Percentiles rank a stretch among this genome's conserved stretches.
These are phyloP conservation scores for Boletus huronensis DNA, from an alignment of 768 basidiomycete species.

Conservation along the genomic window DNA sequence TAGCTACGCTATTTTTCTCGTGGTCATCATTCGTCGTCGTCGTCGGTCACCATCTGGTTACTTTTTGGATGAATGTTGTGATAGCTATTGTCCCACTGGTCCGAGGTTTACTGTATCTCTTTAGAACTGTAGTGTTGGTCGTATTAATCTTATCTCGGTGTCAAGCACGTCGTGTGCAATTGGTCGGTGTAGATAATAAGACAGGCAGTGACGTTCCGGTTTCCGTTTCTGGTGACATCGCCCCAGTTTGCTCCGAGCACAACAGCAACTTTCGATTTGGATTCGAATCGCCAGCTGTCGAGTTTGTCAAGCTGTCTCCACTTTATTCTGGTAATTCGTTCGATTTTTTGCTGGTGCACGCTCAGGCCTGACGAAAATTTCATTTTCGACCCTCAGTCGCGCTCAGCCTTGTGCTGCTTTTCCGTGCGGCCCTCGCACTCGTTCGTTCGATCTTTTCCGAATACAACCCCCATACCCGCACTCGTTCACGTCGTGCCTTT, in stretches of 20 bases:
- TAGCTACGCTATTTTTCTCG: slow-evolving; percentile 5
- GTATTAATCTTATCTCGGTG: background rate
- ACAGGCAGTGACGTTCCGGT: background rate
- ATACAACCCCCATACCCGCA: background rate
- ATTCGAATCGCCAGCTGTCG: slow-evolving; percentile 6
- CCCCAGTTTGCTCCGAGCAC: background rate
- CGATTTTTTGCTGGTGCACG: no score
- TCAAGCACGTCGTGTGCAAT: background rate
- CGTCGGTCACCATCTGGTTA: slow-evolving; percentile 5
- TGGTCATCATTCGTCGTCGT: slow-evolving; percentile 5
- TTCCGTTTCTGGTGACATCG: slow-evolving; percentile 12
- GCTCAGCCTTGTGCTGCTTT: slow-evolving; percentile 34
- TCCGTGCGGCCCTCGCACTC: slow-evolving; percentile 26
- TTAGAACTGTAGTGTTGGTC: slow-evolving; percentile 5
- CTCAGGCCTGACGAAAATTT: background rate
- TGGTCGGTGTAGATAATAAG: no score
- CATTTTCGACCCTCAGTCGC: slow-evolving; percentile 13
- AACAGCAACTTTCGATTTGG: background rate
- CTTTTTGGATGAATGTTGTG: slow-evolving; percentile 5
- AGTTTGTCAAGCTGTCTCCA: slow-evolving; percentile 32
- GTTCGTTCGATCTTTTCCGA: slow-evolving; percentile 7
- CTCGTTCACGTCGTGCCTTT: slow-evolving; percentile 10
- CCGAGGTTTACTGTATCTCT: slow-evolving; percentile 1
- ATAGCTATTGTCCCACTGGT: slow-evolving; percentile 8
- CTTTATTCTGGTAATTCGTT: slow-evolving; percentile 23